A percentile compares a stretch with the other conserved stretches of the same genome.
Conservation (phyloP, 306 rosid species). For the Inga oerstediana region DNA sequence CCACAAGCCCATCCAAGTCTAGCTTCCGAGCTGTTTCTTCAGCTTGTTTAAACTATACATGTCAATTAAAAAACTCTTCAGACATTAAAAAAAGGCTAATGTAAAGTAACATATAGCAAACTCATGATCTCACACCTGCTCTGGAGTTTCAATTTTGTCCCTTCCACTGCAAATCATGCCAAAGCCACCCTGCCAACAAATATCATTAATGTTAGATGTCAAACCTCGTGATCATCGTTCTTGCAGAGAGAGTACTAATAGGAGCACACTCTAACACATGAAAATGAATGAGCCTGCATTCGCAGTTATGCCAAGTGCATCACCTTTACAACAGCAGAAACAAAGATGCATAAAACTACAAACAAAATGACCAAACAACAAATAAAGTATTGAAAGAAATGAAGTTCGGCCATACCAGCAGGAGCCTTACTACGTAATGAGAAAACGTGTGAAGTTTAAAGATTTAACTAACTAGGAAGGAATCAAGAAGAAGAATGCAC, state of each 20-base stretch:
- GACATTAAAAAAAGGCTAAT: background rate
- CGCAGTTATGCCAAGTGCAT: too few relatives aligned
- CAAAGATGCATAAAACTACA: background rate
- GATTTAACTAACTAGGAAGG: too few relatives aligned
- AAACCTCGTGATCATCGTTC: conserved; percentile 5
- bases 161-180: conserved; percentile 99
- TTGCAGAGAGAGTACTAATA: background rate
- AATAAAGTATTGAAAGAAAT: too few relatives aligned
- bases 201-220: conserved; percentile 15
- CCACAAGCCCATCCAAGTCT: conserved; percentile 97
- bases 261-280: background rate
- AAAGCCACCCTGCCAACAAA: conserved; percentile 86
- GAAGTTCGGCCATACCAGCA: too few relatives aligned
- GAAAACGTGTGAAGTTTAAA: too few relatives aligned
- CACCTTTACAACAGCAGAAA: conserved; percentile 12
- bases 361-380: too few relatives aligned
- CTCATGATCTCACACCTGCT: conserved; percentile 68
- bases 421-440: too few relatives aligned
- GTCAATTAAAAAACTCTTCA: conserved; percentile 34
- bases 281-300: background rate
- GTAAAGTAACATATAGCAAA: conserved; percentile 17
- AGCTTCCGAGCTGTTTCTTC: conserved; percentile 82
- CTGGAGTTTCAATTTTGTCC: conserved; percentile 99
- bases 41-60: conserved; percentile 88
- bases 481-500: too few relatives aligned